Evolutionary conservation across 2,329 filamentous ascomycete species (phyloP).

Genomic region (Diaporthe citriasiana): DNA sequence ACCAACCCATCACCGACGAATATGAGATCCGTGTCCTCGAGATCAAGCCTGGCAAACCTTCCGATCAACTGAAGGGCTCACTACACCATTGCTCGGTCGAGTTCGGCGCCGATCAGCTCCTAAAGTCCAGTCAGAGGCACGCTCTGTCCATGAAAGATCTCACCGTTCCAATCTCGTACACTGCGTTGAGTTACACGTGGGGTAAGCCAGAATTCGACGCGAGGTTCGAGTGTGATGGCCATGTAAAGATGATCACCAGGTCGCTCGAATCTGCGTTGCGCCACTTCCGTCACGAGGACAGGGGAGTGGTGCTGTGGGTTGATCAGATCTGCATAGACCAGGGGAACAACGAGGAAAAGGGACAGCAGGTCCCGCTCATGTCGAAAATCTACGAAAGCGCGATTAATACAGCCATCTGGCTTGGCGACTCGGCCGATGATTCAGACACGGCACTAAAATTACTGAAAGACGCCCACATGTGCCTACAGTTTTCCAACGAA

Average conservation of each 20-base stretch:
- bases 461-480: neutral
- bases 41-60: neutral
- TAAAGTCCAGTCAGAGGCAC: neutral
- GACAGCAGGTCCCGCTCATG: neutral
- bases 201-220: neutral
- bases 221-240: neutral
- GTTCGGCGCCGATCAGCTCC: neutral
- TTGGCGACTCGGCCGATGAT: neutral
- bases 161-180: neutral
- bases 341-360: neutral
- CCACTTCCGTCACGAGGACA: neutral
- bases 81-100: neutral
- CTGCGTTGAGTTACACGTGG: constrained; percentile 3
- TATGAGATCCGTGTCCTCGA: neutral
- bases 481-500: neutral
- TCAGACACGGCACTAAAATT: neutral
- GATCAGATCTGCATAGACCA: constrained; percentile 17
- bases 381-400: neutral
- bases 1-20: neutral
- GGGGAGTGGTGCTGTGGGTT: neutral
- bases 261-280: neutral
- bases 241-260: constrained; percentile 3
- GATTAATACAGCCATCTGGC: neutral
- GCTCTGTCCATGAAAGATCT: neutral
- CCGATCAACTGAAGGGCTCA: neutral